A percentile compares a stretch with the other conserved stretches of the same genome.
Conservation (phyloP, 2,329 filamentous ascomycete species). For the Grosmannia huntii region DNA sequence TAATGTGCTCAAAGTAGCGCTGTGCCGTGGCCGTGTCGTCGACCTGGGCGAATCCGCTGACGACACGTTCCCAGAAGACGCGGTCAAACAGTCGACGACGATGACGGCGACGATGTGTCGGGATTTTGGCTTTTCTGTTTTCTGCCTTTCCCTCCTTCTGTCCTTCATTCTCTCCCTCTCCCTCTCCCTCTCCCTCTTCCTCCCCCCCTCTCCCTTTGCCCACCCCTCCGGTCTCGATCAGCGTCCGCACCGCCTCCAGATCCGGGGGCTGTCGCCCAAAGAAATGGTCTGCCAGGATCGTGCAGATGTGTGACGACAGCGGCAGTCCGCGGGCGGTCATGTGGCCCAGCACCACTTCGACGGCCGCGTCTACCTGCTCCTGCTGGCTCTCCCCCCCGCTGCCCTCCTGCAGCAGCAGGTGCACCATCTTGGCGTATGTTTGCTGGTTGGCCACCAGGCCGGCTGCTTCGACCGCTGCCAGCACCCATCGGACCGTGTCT, state of each 20-base stretch:
- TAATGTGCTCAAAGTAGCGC: slow-evolving; percentile 32
- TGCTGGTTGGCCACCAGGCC: slow-evolving; percentile 47
- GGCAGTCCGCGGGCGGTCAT: slow-evolving; percentile 42
- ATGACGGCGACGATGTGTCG: not conserved
- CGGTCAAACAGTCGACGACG: slow-evolving; percentile 30
- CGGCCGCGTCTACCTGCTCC: slow-evolving; percentile 28
- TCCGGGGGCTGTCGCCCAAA: slow-evolving; percentile 47
- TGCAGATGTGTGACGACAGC: slow-evolving; percentile 56
- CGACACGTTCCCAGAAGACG: slow-evolving; percentile 57
- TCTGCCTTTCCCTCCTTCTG: too few relatives aligned
- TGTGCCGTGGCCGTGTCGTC: slow-evolving; percentile 38
- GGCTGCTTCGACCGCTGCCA: slow-evolving; percentile 42
- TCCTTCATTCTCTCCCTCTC: too few relatives aligned
- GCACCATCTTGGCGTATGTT: slow-evolving; percentile 58
- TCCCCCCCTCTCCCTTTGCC: not conserved
- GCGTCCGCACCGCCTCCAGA: slow-evolving; percentile 41
- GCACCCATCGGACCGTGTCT: slow-evolving; percentile 32
- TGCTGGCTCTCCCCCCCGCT: slow-evolving; percentile 10
- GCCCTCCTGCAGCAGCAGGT: slow-evolving; percentile 41
- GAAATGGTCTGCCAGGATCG: slow-evolving; percentile 57
- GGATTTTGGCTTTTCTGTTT: not conserved
- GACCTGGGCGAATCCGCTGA: slow-evolving; percentile 50
- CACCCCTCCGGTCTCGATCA: slow-evolving; percentile 38
- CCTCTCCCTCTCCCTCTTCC: too few relatives aligned
- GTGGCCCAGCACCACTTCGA: slow-evolving; percentile 48